phyloP scores from a whole-genome alignment of 2,329 filamentous ascomycete species.

The Ascochyta koolunga region DNA sequence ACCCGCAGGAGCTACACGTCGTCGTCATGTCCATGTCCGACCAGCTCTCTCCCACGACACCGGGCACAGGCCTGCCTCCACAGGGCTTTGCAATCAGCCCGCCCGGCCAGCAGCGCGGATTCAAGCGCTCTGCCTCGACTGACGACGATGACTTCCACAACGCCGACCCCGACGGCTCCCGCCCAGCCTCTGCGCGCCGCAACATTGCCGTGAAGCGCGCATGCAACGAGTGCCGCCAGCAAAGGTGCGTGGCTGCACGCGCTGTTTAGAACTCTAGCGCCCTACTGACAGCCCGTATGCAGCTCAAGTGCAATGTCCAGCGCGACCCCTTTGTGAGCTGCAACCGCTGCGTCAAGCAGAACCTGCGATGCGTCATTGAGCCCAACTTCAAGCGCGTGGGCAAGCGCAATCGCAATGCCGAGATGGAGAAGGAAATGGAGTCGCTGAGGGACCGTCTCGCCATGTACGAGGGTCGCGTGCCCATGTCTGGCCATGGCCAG shows the following conservation, averaged over 20 bases:
- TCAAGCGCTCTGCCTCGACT: slow-evolving; percentile 47
- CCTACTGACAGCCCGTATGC: slow-evolving; percentile 14
- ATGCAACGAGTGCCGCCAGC: slow-evolving; percentile 84
- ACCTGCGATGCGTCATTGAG: slow-evolving; percentile 84
- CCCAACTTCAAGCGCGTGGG: slow-evolving; percentile 85
- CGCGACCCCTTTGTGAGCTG: slow-evolving; percentile 81
- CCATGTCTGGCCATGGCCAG: slow-evolving; percentile 25
- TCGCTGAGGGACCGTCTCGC: slow-evolving; percentile 61
- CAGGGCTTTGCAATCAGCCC: slow-evolving; percentile 40
- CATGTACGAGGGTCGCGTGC: slow-evolving; percentile 63
- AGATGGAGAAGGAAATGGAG: slow-evolving; percentile 85
- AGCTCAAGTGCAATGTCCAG: slow-evolving; percentile 84
- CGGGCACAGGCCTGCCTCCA: slow-evolving; percentile 28
- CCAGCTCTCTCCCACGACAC: slow-evolving; percentile 38
- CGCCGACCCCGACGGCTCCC: slow-evolving; percentile 34
- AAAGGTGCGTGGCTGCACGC: slow-evolving; percentile 65
- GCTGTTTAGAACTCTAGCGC: no score
- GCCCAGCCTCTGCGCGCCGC: slow-evolving; percentile 37
- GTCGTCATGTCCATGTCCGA: slow-evolving; percentile 18
- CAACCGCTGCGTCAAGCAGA: slow-evolving; percentile 77
- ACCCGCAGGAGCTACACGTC: slow-evolving; percentile 16
- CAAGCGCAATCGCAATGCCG: slow-evolving; percentile 81
- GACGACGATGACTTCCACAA: slow-evolving; percentile 43
- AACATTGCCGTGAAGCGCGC: slow-evolving; percentile 66
- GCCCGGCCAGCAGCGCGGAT: slow-evolving; percentile 38